Conservation (phyloP, 2,329 filamentous ascomycete genomes). For the Cercospora berteroae region DNA sequence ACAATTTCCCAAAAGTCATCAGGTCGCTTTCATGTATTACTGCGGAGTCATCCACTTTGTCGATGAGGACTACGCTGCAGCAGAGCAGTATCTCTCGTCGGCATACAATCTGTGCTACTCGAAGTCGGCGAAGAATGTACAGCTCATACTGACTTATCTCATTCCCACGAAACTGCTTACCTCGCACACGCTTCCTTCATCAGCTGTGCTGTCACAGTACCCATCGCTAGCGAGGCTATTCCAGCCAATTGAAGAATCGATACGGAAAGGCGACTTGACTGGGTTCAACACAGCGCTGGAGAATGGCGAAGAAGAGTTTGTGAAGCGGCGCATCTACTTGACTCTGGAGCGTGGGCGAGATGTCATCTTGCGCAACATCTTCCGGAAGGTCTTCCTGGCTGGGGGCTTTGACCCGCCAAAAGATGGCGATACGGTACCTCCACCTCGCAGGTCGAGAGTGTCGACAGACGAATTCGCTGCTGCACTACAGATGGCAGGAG, state of each 20-base stretch:
- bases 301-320: conserved; percentile 85
- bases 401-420: conserved; percentile 79
- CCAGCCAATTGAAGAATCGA: conserved; percentile 71
- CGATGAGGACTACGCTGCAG: conserved; percentile 85
- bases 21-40: conserved; percentile 96
- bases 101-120: conserved; percentile 82
- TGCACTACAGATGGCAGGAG: conserved; percentile 69
- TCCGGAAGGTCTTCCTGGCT: conserved; percentile 84
- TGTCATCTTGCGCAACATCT: conserved; percentile 84
- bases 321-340: conserved; percentile 88
- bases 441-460: conserved; percentile 69
- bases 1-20: conserved; percentile 81
- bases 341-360: conserved; percentile 90
- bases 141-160: conserved; percentile 92
- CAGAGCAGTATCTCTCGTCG: conserved; percentile 74
- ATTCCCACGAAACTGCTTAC: conserved; percentile 92
- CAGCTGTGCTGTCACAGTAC: conserved; percentile 67
- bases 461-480: conserved; percentile 81
- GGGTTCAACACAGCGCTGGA: conserved; percentile 81
- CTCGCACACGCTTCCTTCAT: conserved; percentile 75
- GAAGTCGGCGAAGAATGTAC: conserved; percentile 68
- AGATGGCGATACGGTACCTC: conserved; percentile 57
- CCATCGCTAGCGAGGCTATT: conserved; percentile 77
- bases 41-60: conserved; percentile 89
- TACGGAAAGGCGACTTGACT: conserved; percentile 76